These are phyloP conservation scores for barrel medic (Medicago truncatula) DNA, from an alignment of 306 rosid species.

Conservation along the genomic window DNA sequence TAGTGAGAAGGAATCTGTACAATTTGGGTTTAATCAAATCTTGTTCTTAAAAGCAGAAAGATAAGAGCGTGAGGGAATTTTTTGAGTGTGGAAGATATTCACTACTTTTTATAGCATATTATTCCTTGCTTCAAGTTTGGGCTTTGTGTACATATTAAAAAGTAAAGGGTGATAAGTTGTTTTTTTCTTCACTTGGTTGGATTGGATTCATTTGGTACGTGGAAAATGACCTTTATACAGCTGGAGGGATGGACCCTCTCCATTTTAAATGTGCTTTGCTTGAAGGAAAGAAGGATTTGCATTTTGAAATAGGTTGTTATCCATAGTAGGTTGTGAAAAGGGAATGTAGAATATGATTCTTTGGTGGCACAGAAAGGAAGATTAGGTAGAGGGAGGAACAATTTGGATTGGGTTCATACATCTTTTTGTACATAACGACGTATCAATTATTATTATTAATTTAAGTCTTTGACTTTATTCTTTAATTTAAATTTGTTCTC, in stretches of 20 bases:
- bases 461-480: slow-evolving; percentile 53
- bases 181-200: slow-evolving; percentile 50
- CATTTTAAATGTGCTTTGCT: slow-evolving; percentile 56
- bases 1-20: slow-evolving; percentile 90
- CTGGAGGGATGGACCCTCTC: slow-evolving; percentile 35
- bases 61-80: slow-evolving; percentile 25
- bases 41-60: slow-evolving; percentile 59
- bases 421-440: slow-evolving; percentile 55
- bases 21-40: slow-evolving; percentile 92
- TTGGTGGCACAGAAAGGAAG: slow-evolving; percentile 37
- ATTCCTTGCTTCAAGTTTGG: slow-evolving; percentile 80
- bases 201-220: slow-evolving; percentile 65
- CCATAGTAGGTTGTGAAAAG: slow-evolving; percentile 37
- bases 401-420: slow-evolving; percentile 45
- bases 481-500: slow-evolving; percentile 9
- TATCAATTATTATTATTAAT: slow-evolving; percentile 37
- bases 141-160: slow-evolving; percentile 73
- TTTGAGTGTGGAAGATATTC: slow-evolving; percentile 49
- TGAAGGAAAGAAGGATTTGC: slow-evolving; percentile 38
- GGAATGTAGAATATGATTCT: slow-evolving; percentile 37
- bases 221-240: slow-evolving; percentile 39
- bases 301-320: slow-evolving; percentile 33
- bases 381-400: slow-evolving; percentile 45
- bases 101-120: slow-evolving; percentile 48
- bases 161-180: slow-evolving; percentile 56